A percentile compares a stretch with the other conserved stretches of the same genome.
phyloP scores from a whole-genome alignment of 805 yeast genomes.

The Aciculoconidium aculeatum region DNA sequence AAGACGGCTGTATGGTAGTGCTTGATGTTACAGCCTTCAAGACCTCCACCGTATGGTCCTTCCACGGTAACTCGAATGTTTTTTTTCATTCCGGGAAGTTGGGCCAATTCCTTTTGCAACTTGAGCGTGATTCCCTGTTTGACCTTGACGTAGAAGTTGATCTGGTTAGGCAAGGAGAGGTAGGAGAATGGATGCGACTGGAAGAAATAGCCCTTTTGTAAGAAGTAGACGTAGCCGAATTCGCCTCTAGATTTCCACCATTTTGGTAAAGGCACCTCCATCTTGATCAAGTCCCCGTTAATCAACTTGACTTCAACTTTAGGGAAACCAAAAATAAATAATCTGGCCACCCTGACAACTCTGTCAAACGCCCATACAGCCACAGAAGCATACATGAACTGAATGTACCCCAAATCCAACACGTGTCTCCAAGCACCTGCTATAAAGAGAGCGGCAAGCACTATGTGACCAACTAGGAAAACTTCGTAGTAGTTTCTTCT shows the following conservation, averaged over 20 bases:
- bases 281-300: constrained; percentile 41
- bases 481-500: constrained; percentile 45
- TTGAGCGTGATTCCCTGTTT: constrained; percentile 34
- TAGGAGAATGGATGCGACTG: constrained; percentile 41
- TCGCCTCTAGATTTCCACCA: constrained; percentile 51
- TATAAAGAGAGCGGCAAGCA: constrained; percentile 44
- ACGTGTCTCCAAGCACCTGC: constrained; percentile 46
- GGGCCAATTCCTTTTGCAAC: constrained; percentile 20
- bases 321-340: constrained; percentile 36
- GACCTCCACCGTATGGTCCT: constrained; percentile 79
- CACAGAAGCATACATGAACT: constrained; percentile 19
- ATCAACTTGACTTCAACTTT: constrained; percentile 38
- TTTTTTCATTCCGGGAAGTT: constrained; percentile 22
- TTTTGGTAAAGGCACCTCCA: constrained; percentile 45
- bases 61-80: constrained; percentile 38
- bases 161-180: constrained; percentile 13
- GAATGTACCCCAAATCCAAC: constrained; percentile 25
- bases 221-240: too few species aligned
- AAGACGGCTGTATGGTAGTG: constrained; percentile 51
- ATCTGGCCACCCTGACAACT: constrained; percentile 37
- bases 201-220: constrained; percentile 31
- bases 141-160: constrained; percentile 29
- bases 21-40: constrained; percentile 40
- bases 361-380: constrained; percentile 52
- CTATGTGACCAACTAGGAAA: constrained; percentile 53